Percentiles rank a stretch among this genome's conserved stretches.
phyloP scores from a whole-genome alignment of 129 eudicot species.

The Centrapalus pauciflorus region DNA sequence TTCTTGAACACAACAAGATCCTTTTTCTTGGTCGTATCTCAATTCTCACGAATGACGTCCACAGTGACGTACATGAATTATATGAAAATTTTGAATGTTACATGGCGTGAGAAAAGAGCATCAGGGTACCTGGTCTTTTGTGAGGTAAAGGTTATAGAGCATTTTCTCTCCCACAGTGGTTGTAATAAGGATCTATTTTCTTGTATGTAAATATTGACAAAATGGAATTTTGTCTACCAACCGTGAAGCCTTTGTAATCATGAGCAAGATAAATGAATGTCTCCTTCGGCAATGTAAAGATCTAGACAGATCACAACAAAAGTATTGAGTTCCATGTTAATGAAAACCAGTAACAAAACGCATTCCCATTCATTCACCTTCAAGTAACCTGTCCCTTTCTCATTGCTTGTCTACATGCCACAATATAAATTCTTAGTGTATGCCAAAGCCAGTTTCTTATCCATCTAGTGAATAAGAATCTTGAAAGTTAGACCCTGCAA shows the following conservation, averaged over 20 bases:
- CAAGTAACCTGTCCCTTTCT: too few relatives aligned
- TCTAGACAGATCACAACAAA: slow-evolving; percentile 38
- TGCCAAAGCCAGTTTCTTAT: too few relatives aligned
- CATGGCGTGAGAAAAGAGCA: neutral
- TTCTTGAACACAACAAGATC: too few relatives aligned
- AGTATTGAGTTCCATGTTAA: neutral
- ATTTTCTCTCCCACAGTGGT: slow-evolving; percentile 85
- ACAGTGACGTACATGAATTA: too few relatives aligned
- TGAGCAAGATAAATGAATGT: slow-evolving; percentile 92
- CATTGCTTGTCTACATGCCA: too few relatives aligned
- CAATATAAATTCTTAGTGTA: too few relatives aligned
- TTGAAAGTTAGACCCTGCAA: too few relatives aligned
- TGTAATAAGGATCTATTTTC: slow-evolving; percentile 21
- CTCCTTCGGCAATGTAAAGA: slow-evolving; percentile 82
- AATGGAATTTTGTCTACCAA: slow-evolving; percentile 29
- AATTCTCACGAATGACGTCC: neutral
- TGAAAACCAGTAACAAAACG: neutral
- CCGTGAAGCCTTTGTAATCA: slow-evolving; percentile 94
- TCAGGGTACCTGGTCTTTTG: slow-evolving; percentile 73
- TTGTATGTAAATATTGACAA: neutral
- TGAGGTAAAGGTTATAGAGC: slow-evolving; percentile 74
- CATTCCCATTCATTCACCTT: neutral
- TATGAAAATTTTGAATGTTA: neutral
- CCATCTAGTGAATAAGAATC: too few relatives aligned
- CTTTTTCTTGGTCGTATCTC: neutral